Percentiles rank a stretch among this genome's conserved stretches.
These are phyloP conservation scores for Tetraselmis chui DNA, from an alignment of 139 green algal species.

Conservation along the genomic window DNA sequence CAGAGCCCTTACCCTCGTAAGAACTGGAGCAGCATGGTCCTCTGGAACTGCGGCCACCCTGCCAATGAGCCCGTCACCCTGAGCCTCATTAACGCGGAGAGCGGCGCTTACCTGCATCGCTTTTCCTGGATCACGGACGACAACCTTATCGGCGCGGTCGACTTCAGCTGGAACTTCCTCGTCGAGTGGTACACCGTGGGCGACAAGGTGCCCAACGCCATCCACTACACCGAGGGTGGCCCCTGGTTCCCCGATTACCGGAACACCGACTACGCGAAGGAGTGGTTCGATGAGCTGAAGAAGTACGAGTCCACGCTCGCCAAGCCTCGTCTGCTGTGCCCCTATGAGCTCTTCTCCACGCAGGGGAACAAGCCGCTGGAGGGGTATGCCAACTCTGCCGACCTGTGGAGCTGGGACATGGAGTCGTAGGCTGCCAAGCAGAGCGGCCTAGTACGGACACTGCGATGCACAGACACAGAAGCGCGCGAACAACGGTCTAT, in stretches of 20 bases:
- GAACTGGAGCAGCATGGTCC: slow-evolving; percentile 36
- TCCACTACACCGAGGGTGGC: slow-evolving; percentile 34
- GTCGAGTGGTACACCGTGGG: slow-evolving; percentile 25
- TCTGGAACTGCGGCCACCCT: slow-evolving; percentile 34
- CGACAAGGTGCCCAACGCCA: slow-evolving; percentile 13
- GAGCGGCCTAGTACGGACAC: no score
- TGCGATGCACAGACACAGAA: no score
- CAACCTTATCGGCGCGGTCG: slow-evolving; percentile 23
- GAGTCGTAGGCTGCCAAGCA: no score
- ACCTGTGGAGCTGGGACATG: background rate
- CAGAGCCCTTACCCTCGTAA: slow-evolving; percentile 27
- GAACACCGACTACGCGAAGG: slow-evolving; percentile 22
- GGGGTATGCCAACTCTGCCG: slow-evolving; percentile 16
- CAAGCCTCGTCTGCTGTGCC: slow-evolving; percentile 20
- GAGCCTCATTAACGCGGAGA: slow-evolving; percentile 20
- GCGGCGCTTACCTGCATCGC: slow-evolving; percentile 25
- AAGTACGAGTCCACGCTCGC: slow-evolving; percentile 24
- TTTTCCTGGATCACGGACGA: slow-evolving; percentile 28
- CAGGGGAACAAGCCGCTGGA: slow-evolving; percentile 14
- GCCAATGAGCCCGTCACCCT: slow-evolving; percentile 21
- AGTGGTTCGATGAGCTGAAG: slow-evolving; percentile 29
- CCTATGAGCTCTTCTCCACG: slow-evolving; percentile 15
- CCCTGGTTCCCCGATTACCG: slow-evolving; percentile 29
- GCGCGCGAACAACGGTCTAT: no score
- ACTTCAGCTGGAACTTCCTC: slow-evolving; percentile 31